Evolutionary conservation across 129 eudicot genomes (phyloP).

Genomic region (Flaveria linearis): DNA sequence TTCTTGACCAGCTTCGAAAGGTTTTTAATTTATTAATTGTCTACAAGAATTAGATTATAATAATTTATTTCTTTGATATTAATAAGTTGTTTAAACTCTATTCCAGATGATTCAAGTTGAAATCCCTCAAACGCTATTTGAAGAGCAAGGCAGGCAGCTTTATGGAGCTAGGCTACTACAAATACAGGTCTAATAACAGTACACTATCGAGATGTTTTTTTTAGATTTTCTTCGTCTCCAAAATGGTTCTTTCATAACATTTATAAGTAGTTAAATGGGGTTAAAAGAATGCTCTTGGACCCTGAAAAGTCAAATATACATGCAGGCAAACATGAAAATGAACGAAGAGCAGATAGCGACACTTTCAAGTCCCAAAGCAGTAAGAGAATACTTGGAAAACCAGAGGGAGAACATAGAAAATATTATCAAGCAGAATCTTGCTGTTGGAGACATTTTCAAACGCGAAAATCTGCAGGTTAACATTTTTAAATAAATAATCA

Average conservation of each 20-base stretch:
- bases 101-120: conserved; percentile 86
- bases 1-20: conserved; percentile 82
- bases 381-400: conserved; percentile 67
- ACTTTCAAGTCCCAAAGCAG: conserved; percentile 80
- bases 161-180: conserved; percentile 86
- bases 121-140: conserved; percentile 81
- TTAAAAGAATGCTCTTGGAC: conserved; percentile 2
- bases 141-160: conserved; percentile 97
- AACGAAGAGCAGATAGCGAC: conserved; percentile 76
- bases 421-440: conserved; percentile 79
- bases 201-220: neutral
- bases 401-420: conserved; percentile 74
- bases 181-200: conserved; percentile 62
- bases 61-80: conserved; percentile 5
- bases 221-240: neutral
- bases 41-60: neutral
- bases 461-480: conserved; percentile 89
- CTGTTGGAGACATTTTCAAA: conserved; percentile 90
- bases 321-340: conserved; percentile 72
- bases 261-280: conserved; percentile 5
- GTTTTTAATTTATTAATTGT: conserved; percentile 30
- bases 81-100: conserved; percentile 7
- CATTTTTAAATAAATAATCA: neutral
- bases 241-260: neutral
- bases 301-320: conserved; percentile 18